Evolutionary conservation across 805 yeast species (phyloP).

Genomic region (Schwanniomyces polymorphus): DNA sequence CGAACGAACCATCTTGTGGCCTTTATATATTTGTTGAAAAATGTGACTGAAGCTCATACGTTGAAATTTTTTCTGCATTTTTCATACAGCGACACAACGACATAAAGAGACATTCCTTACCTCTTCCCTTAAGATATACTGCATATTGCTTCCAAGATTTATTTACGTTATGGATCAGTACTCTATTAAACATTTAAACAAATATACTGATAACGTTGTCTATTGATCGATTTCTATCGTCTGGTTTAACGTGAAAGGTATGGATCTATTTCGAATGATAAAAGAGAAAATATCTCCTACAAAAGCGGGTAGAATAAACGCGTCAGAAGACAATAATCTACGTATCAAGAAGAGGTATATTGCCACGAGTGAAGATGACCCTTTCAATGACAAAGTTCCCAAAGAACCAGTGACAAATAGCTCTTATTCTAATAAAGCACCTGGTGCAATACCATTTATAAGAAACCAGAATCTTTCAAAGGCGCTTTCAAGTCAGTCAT

Average conservation of each 20-base stretch:
- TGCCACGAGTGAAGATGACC: constrained; percentile 22
- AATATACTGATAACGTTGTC: not conserved
- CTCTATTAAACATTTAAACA: not conserved
- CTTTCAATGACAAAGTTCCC: constrained; percentile 21
- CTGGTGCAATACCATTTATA: constrained; percentile 10
- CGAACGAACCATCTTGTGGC: constrained; percentile 2
- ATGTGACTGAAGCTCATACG: not conserved
- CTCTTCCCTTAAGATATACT: not conserved
- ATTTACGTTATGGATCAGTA: not conserved
- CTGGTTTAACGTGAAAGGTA: not conserved
- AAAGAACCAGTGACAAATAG: not conserved
- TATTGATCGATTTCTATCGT: not conserved
- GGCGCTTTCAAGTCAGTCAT: not conserved
- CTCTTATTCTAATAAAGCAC: not conserved
- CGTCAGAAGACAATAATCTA: constrained; percentile 8
- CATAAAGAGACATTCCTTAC: not conserved
- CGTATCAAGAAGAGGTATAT: constrained; percentile 8
- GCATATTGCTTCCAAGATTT: not conserved
- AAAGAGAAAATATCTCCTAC: constrained; percentile 24
- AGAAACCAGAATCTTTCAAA: constrained; percentile 17
- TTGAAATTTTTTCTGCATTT: not conserved
- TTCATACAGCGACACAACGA: not conserved
- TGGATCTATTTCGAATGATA: constrained; percentile 16
- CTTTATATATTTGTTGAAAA: not conserved
- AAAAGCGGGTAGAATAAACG: constrained; percentile 7